phyloP scores from a whole-genome alignment of 257 asterid species.

The Ophiorrhiza pumila region DNA sequence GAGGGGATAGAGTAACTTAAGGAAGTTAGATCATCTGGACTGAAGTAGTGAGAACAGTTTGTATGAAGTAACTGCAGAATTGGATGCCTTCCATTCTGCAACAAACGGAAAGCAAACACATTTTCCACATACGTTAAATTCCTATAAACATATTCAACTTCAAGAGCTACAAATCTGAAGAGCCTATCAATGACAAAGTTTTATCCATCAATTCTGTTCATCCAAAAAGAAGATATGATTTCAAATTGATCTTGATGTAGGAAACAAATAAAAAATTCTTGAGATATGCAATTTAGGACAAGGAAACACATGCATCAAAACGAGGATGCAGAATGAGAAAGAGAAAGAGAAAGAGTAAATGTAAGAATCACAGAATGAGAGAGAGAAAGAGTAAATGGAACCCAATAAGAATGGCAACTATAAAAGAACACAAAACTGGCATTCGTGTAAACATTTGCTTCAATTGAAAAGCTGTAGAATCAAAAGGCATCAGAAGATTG shows the following conservation, averaged over 20 bases:
- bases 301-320: too few species aligned
- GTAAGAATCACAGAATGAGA: too few species aligned
- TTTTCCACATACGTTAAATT: background rate
- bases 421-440: background rate
- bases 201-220: too few species aligned
- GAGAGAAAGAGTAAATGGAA: background rate
- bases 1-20: slow-evolving; percentile 62
- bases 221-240: too few species aligned
- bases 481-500: slow-evolving; percentile 1
- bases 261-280: too few species aligned
- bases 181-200: too few species aligned
- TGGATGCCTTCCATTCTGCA: slow-evolving; percentile 73
- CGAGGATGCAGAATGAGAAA: too few species aligned
- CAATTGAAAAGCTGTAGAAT: background rate
- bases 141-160: too few species aligned
- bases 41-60: slow-evolving; percentile 64
- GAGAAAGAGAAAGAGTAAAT: too few species aligned
- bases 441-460: background rate
- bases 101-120: background rate
- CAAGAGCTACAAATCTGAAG: too few species aligned
- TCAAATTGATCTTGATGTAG: too few species aligned
- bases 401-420: background rate
- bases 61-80: slow-evolving; percentile 88
- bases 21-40: slow-evolving; percentile 58
- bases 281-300: too few species aligned